Base-by-base conservation (phyloP, 306 rosid genomes). In the Lablab purpureus region DNA sequence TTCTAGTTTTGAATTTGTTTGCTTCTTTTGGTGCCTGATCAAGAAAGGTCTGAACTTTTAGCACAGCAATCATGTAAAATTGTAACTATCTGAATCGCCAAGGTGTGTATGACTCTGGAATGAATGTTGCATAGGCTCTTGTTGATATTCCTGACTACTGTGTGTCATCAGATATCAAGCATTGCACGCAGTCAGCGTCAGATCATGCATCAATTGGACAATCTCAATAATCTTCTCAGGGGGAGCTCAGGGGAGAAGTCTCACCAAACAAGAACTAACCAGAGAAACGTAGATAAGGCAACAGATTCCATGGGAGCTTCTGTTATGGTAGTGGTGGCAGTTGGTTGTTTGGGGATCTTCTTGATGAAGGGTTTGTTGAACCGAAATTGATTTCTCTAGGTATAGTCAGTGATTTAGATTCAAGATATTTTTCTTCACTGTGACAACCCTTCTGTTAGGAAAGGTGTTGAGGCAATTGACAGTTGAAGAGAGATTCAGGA, bases 161-260 rank as follows among this genome's bases (percentile, higher is more conserved):
- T 79, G 60, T 85, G 49, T 49, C 34, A 56, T 67, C 84, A 93
- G 99, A 80, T 96, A 82, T 89, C 90, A 7, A 77, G 86, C 15
- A 87, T 95, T 18, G 71, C 84, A 0, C 88, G 93, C 60, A 84
- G 96, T 5, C 99, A 96, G 83, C 93, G 94, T 37, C 98, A 96
- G 80, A 85, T 96, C 15, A 84, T 87, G 84, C 98, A 89, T 70
- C 98, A 96, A 74, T 69, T 96, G 43, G 96, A 93, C 85, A 90
- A 86, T 82, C 91, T 96, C 67, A 86, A 77, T 83, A 91, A 81
- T 77, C 90, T 91, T 75, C 84, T 96, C 36, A 86, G 91, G 23
- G 91, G 88, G 54, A 83, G 80, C 75, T 27, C 73, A 49, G 89
- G 78, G 41, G 92, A 88, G 79, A 85, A 67, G 78, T 78, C 85